Conservation (phyloP, 1,139 yeast genomes). For the Yamadazyma aaseri region DNA sequence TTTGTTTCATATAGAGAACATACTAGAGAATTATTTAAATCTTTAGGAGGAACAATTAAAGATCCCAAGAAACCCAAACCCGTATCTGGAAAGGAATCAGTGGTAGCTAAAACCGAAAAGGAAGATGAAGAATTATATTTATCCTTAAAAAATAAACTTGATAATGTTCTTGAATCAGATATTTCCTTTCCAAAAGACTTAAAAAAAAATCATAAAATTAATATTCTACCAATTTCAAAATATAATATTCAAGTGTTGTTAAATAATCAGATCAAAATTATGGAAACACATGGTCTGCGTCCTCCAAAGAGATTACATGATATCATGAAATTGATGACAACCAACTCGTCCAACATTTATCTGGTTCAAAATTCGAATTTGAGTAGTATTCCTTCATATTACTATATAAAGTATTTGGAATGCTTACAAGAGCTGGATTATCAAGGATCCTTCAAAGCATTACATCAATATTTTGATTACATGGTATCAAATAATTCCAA, state of each 20-base stretch:
- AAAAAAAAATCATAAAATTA: conserved; percentile 12
- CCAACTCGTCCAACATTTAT: conserved; percentile 38
- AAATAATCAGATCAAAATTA: conserved; percentile 53
- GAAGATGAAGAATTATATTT: conserved; percentile 20
- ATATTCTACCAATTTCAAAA: conserved; percentile 43
- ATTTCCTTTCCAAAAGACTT: conserved; percentile 17
- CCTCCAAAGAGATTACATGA: conserved; percentile 47
- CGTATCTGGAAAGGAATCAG: conserved; percentile 1
- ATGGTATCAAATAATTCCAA: conserved; percentile 70
- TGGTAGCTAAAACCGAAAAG: conserved; percentile 9
- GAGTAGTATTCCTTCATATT: conserved; percentile 55
- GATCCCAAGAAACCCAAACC: background rate
- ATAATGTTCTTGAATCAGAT: conserved; percentile 19
- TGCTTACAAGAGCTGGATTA: conserved; percentile 63
- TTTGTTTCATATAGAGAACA: conserved; percentile 51
- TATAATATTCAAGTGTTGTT: conserved; percentile 53
- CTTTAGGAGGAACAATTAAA: conserved; percentile 19
- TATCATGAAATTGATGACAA: conserved; percentile 46
- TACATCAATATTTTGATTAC: conserved; percentile 85
- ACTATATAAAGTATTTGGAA: conserved; percentile 65
- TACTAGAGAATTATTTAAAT: conserved; percentile 21
- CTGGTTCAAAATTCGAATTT: conserved; percentile 48
- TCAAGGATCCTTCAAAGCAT: conserved; percentile 66
- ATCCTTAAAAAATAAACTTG: conserved; percentile 21
- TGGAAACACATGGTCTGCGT: conserved; percentile 55